Conservation (phyloP, 2,329 filamentous ascomycete species). For the Periconia sp. region DNA sequence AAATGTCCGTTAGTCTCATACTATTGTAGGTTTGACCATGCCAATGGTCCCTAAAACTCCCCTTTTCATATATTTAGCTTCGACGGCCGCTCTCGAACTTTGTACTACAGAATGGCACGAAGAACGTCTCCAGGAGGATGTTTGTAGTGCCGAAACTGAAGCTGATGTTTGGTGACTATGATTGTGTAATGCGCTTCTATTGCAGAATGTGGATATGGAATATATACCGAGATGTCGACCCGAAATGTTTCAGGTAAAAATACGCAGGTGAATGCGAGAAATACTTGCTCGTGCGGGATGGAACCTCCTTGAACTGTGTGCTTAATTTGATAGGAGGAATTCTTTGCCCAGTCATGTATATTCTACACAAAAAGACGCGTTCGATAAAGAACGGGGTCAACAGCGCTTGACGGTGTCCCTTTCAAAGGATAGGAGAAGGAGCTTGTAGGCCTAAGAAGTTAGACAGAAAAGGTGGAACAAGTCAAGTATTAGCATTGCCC, state of each 20-base stretch:
- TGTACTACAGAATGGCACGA: conserved; percentile 78
- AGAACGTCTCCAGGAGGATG: conserved; percentile 71
- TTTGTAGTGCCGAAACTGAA: conserved; percentile 73
- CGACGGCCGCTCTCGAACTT: conserved; percentile 78
- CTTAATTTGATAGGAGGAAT: conserved; percentile 73
- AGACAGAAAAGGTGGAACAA: no score
- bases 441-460: no score
- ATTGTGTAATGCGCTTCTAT: neutral
- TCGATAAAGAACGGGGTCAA: conserved; percentile 12
- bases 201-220: no score
- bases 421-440: no score
- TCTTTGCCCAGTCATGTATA: conserved; percentile 44
- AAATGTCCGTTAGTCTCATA: conserved; percentile 8
- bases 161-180: conserved; percentile 67
- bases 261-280: conserved; percentile 87
- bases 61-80: conserved; percentile 81
- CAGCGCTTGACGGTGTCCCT: no score
- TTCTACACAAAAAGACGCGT: conserved; percentile 57
- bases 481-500: no score
- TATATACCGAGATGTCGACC: conserved; percentile 47
- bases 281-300: conserved; percentile 76
- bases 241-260: conserved; percentile 75
- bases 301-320: conserved; percentile 65
- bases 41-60: neutral
- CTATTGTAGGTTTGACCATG: conserved; percentile 35